Evolutionary conservation across 805 yeast species (phyloP), one percentile per base, ranked within the genome.

Genomic region (Candida tallmaniae): DNA sequence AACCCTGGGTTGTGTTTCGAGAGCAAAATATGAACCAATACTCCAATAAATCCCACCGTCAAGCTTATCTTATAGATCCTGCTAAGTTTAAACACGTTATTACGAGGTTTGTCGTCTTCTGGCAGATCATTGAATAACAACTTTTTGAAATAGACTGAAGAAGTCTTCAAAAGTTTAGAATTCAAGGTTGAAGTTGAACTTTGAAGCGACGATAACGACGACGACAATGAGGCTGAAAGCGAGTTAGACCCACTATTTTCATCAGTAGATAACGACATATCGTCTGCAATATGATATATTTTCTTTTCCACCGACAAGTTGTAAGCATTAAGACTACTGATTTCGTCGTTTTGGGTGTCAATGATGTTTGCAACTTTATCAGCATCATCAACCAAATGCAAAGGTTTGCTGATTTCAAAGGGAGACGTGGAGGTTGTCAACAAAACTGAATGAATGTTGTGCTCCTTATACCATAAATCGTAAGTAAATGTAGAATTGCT

Each of bases 31-130:
- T 66, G 72, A 13, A 63, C 30, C 32, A 65, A 21, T 30, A 65
- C 49, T 2, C 72, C 70, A 23, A 65, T 47, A 28, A 65, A 50
- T 1, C 71, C 71, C 19, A 65, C 54, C 1, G 68, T 57, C 34
- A 64, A 42, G 28, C 69, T 62, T 18, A 63, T 33, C 34, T 51
- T 56, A 41, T 59, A 59, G 13, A 65, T 36, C 23, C 50, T 50
- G 17, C 42, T 40, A 16, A 45, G 12, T 17, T 35, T 32, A 33
- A 38, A 35, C 8, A 32, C 18, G n/a, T 46, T 45, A 16, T 45
- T 44, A 6, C 46, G 27, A 7, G 41, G 9, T 5, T 12, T 10
- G 12, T 27, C 17, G n/a, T 31, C 30, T 12, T 26, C 29, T 16
- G 29, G 30, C 9, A 25, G 18, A 6, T 51, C 54, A 12, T 40